phyloP scores from a whole-genome alignment of 768 basidiomycete genomes.

The Pleurotus platypus region DNA sequence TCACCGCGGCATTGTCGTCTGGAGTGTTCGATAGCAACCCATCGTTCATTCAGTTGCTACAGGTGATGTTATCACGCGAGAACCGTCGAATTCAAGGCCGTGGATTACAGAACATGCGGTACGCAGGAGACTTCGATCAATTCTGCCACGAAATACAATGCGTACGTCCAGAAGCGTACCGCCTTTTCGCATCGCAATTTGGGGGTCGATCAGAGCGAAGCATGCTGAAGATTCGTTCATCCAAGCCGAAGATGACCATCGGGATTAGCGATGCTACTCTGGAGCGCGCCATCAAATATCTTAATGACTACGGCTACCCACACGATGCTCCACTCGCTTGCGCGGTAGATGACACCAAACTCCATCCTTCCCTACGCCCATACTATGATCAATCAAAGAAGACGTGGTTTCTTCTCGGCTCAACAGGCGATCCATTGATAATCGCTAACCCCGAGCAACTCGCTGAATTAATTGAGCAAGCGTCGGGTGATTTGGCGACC shows the following conservation, averaged over 20 bases:
- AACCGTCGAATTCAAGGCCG: slow-evolving; percentile 18
- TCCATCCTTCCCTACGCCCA: slow-evolving; percentile 17
- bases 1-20: background rate
- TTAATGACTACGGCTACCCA: slow-evolving; percentile 6
- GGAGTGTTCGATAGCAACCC: background rate
- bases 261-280: slow-evolving; percentile 17
- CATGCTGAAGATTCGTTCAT: background rate
- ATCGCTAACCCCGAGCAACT: too few species aligned
- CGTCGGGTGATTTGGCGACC: too few species aligned
- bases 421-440: too few species aligned
- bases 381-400: slow-evolving; percentile 18
- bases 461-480: too few species aligned
- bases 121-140: slow-evolving; percentile 17
- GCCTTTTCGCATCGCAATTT: slow-evolving; percentile 9
- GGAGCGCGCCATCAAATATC: slow-evolving; percentile 12
- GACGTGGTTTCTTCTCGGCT: too few species aligned
- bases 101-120: slow-evolving; percentile 25
- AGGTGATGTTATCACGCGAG: slow-evolving; percentile 13
- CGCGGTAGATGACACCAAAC: slow-evolving; percentile 33
- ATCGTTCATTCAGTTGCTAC: slow-evolving; percentile 19
- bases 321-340: slow-evolving; percentile 23
- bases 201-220: background rate
- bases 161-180: slow-evolving; percentile 16
- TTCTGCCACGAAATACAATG: slow-evolving; percentile 16
- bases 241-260: slow-evolving; percentile 20